These are phyloP conservation scores for Leccinum boreale DNA, from an alignment of 768 basidiomycete species.

Conservation along the genomic window DNA sequence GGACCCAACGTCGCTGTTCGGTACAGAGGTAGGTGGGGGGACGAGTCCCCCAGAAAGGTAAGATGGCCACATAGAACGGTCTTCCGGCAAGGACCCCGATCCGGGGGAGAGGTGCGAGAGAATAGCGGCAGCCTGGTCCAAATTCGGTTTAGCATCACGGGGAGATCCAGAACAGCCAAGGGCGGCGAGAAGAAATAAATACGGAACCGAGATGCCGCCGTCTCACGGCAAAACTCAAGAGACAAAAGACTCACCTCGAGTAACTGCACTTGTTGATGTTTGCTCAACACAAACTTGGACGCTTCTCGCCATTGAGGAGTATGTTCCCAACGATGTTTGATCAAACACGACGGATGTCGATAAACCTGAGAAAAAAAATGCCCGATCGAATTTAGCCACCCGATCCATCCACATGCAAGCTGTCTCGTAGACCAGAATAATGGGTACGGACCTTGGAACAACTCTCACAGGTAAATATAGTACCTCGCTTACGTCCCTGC, in stretches of 20 bases:
- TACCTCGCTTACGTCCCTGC: constrained; percentile 72
- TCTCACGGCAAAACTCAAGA: neutral
- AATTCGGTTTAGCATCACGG: constrained; percentile 7
- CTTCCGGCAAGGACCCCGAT: constrained; percentile 79
- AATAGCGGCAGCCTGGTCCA: constrained; percentile 82
- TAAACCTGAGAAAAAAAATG: constrained; percentile 53
- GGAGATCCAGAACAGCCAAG: neutral
- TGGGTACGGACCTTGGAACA: constrained; percentile 73
- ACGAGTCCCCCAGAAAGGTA: constrained; percentile 72
- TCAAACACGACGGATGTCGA: constrained; percentile 90
- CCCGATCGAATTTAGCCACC: constrained; percentile 1
- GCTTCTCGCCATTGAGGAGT: constrained; percentile 96
- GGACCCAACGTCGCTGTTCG: constrained; percentile 8
- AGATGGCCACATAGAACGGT: constrained; percentile 89
- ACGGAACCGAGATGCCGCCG: neutral
- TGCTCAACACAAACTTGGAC: constrained; percentile 84
- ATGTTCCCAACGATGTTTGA: constrained; percentile 98
- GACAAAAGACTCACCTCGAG: constrained; percentile 60
- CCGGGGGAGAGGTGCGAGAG: constrained; percentile 79
- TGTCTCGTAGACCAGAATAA: constrained; percentile 1
- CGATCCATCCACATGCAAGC: constrained; percentile 3
- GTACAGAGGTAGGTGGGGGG: constrained; percentile 41
- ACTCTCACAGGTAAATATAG: constrained; percentile 88
- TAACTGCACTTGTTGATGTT: constrained; percentile 96
- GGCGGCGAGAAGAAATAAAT: neutral